Percentiles rank a stretch among this genome's conserved stretches.
These are phyloP conservation scores for Lachnellula arida DNA, from an alignment of 2,329 filamentous ascomycete genomes.

Conservation along the genomic window DNA sequence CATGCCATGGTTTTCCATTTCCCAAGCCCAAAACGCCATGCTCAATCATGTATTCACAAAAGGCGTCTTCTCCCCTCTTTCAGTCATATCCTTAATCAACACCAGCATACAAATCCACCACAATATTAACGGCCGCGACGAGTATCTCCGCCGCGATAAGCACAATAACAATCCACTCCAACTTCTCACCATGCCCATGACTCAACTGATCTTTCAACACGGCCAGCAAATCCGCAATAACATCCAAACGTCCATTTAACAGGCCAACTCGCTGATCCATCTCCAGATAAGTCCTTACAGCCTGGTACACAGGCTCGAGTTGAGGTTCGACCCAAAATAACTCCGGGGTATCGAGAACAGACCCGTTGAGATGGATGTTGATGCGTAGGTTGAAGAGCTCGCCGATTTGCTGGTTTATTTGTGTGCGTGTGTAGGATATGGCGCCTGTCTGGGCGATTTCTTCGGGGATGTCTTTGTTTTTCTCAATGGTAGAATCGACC, in stretches of 20 bases:
- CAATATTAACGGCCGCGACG: conserved; percentile 88
- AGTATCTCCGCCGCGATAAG: conserved; percentile 94
- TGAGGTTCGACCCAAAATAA: conserved; percentile 98
- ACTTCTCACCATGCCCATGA: conserved; percentile 83
- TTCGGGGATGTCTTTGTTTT: conserved; percentile 86
- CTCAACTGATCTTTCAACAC: conserved; percentile 94
- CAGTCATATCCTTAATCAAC: conserved; percentile 42
- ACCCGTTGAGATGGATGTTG: conserved; percentile 96
- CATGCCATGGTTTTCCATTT: too few relatives aligned
- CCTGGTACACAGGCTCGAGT: conserved; percentile 92
- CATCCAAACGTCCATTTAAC: conserved; percentile 82
- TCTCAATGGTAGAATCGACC: conserved; percentile 87
- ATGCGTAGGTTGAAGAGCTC: conserved; percentile 97
- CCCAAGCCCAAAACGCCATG: too few relatives aligned
- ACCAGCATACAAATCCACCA: conserved; percentile 83
- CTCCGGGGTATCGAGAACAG: conserved; percentile 92
- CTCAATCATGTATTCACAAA: too few relatives aligned
- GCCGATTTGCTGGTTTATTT: conserved; percentile 99
- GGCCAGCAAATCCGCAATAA: conserved; percentile 88
- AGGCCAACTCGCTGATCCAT: conserved; percentile 94
- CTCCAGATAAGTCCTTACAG: conserved; percentile 90
- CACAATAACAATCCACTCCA: conserved; percentile 92
- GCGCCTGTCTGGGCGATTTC: conserved; percentile 91
- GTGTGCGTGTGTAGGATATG: conserved; percentile 77
- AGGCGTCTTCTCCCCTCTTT: neutral